Evolutionary conservation across 2,329 filamentous ascomycete species (phyloP), one percentile per base, ranked within the genome.

Genomic region (Botrytis porri): DNA sequence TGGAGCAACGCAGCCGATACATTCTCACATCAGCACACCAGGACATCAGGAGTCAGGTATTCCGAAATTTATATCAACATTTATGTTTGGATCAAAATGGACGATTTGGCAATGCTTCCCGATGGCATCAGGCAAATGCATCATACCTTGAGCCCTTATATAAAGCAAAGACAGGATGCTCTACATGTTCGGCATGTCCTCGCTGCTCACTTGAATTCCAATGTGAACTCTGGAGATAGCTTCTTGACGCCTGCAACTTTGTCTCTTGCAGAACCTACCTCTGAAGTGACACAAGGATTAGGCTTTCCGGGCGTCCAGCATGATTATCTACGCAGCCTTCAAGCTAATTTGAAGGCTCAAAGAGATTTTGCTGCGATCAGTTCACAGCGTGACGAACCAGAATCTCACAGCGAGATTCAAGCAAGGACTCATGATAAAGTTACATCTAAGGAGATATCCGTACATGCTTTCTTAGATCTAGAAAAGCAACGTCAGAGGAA

Each of bases 131-230:
- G 82, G 65, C 80, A 80, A 48, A 80, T 87, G 48, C 83, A 85
- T 71, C 80, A 82, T 59, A 81, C 80, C 29, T 83, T 91, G 35
- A 81, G 83, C 48, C 85, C 86, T 7, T 89, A 85, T 74, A 83
- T 90, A 72, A 88, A 87, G 69, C 84, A 86, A 41, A 85, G 88
- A 39, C 87, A 90, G 73, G 87, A 91, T 76, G 84, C 85, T 66
- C 83, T 85, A 51, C 86, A 86, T 64, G 87, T 91, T 72, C 84
- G 87, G 75, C 86, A 86, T 67, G 82, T 89, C 43, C 78, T 90
- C 63, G 84, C 87, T 60, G 83, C 86, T 32, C 85, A 89, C 75
- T 81, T 91, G 7, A 84, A 84, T 41, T 83, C 85, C 35, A 84
- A 83, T 75, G 78, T 86, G 51, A 72, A 76, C 22, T 37, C 69